Evolutionary conservation across 257 asterid species (phyloP).

Genomic region (Ligustrum vulgare): DNA sequence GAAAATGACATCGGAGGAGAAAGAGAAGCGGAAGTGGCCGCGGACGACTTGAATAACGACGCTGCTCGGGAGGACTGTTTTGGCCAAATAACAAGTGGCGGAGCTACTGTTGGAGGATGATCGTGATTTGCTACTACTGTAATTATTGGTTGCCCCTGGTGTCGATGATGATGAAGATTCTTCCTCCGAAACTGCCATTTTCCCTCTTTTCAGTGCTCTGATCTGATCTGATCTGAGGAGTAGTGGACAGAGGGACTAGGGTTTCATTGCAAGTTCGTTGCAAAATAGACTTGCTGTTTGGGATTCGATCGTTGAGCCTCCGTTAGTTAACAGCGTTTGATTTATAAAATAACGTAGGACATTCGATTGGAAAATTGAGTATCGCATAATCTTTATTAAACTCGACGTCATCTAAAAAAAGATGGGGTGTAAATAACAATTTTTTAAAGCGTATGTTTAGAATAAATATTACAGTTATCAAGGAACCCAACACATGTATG

Average conservation of each 20-base stretch:
- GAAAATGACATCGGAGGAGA: constrained; percentile 73
- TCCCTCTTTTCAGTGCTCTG: background rate
- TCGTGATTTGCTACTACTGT: constrained; percentile 32
- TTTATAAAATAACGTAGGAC: too few relatives aligned
- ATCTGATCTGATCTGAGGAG: background rate
- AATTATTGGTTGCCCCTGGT: constrained; percentile 35
- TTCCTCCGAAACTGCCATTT: constrained; percentile 60
- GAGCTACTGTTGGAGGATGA: constrained; percentile 31
- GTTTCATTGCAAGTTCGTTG: background rate
- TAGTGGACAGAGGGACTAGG: background rate
- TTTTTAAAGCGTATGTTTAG: too few relatives aligned
- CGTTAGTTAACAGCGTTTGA: too few relatives aligned
- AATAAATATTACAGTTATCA: too few relatives aligned
- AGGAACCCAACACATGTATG: too few relatives aligned
- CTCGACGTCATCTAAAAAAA: too few relatives aligned
- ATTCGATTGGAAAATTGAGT: too few relatives aligned
- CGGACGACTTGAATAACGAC: constrained; percentile 75
- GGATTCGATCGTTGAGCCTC: too few relatives aligned
- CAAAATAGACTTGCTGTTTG: background rate
- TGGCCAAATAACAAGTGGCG: constrained; percentile 67
- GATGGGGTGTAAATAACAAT: too few relatives aligned
- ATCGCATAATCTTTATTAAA: too few relatives aligned
- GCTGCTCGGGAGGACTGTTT: constrained; percentile 84
- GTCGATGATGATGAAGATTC: constrained; percentile 68
- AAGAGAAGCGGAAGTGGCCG: constrained; percentile 80